Evolutionary conservation across 805 yeast genomes (phyloP).

Genomic region (Hemisphaericaspora nanyangensis): DNA sequence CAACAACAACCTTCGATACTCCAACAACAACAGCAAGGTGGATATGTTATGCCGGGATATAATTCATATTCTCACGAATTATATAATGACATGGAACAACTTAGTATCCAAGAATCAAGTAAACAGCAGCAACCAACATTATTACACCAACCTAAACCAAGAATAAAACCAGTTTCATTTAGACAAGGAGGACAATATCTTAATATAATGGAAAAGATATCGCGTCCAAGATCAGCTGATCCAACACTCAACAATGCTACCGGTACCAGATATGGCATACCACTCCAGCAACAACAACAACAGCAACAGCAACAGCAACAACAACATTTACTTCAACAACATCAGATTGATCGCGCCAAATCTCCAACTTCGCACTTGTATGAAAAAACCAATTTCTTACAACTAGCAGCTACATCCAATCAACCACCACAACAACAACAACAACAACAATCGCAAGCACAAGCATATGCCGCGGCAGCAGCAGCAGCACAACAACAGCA

Average conservation of each 20-base stretch:
- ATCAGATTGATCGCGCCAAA: constrained; percentile 29
- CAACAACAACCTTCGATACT: constrained; percentile 1
- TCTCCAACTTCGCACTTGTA: constrained; percentile 40
- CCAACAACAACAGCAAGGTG: constrained; percentile 2
- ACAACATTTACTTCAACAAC: constrained; percentile 9
- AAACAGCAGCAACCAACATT: constrained; percentile 7
- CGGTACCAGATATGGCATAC: constrained; percentile 7
- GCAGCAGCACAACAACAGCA: neutral
- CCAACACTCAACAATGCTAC: constrained; percentile 26
- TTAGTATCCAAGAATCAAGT: constrained; percentile 6
- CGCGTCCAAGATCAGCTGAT: constrained; percentile 46
- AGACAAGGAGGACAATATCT: constrained; percentile 8
- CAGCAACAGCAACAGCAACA: constrained; percentile 7
- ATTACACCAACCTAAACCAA: constrained; percentile 36
- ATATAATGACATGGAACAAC: constrained; percentile 14
- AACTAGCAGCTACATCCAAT: constrained; percentile 27
- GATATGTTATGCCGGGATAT: neutral
- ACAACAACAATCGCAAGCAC: constrained; percentile 13
- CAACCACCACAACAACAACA: constrained; percentile 11
- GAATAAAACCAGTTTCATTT: constrained; percentile 3
- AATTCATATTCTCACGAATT: constrained; percentile 9
- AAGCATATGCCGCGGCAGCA: neutral
- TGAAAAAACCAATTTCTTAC: constrained; percentile 43
- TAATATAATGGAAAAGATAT: constrained; percentile 11
- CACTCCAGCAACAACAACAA: constrained; percentile 5